These are phyloP conservation scores for Candida insectorum DNA, from an alignment of 805 yeast genomes.

Conservation along the genomic window DNA sequence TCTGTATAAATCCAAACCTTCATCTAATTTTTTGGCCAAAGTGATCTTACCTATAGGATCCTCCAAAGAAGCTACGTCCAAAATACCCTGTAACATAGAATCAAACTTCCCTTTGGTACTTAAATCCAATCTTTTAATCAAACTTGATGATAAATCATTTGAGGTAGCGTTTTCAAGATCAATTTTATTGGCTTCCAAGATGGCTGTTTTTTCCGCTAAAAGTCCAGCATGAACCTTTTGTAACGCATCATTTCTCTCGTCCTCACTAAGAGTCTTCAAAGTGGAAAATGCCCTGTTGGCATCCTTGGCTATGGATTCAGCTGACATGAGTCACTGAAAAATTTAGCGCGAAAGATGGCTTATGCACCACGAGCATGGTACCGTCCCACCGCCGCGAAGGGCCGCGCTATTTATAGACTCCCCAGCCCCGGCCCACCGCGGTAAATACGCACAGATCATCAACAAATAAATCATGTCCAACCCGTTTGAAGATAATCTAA, in stretches of 20 bases:
- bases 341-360: too few species aligned
- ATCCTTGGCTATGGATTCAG: conserved; percentile 56
- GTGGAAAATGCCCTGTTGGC: conserved; percentile 84
- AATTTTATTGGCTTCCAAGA: conserved; percentile 66
- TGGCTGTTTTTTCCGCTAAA: conserved; percentile 51
- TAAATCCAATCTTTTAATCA: conserved; percentile 82
- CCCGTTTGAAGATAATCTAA: conserved; percentile 23
- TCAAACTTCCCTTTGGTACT: conserved; percentile 83
- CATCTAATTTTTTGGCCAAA: conserved; percentile 81
- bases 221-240: conserved; percentile 70
- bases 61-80: conserved; percentile 82
- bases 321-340: conserved; percentile 4
- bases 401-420: too few species aligned
- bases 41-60: conserved; percentile 94
- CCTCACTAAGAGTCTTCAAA: conserved; percentile 73
- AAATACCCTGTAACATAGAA: conserved; percentile 88
- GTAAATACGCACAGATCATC: too few species aligned
- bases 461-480: too few species aligned
- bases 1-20: conserved; percentile 78
- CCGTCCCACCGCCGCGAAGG: too few species aligned
- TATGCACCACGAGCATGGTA: too few species aligned
- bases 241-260: conserved; percentile 70
- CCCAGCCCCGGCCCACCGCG: too few species aligned
- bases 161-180: conserved; percentile 71
- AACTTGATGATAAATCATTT: conserved; percentile 61